A percentile compares a stretch with the other conserved stretches of the same genome.
phyloP scores from a whole-genome alignment of 2,329 filamentous ascomycete species.

The Leptographium procerum region DNA sequence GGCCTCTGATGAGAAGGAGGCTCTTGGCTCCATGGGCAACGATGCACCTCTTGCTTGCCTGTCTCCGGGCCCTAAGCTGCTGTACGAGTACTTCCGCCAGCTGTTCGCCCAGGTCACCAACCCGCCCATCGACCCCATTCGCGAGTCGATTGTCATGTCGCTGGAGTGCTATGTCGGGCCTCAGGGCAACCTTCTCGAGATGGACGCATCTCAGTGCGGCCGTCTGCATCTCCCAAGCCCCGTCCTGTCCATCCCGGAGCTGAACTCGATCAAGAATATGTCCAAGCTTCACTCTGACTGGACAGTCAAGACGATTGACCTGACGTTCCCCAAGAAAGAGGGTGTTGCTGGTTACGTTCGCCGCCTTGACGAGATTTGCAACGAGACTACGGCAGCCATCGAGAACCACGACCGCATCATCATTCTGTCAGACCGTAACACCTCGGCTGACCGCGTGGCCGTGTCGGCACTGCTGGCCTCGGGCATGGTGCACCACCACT shows the following conservation, averaged over 20 bases:
- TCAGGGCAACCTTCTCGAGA: slow-evolving; percentile 88
- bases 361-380: too few species aligned
- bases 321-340: too few species aligned
- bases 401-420: too few species aligned
- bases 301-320: too few species aligned
- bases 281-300: too few species aligned
- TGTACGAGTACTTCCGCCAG: slow-evolving; percentile 96
- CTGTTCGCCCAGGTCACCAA: slow-evolving; percentile 97
- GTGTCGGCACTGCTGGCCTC: too few species aligned
- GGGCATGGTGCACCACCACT: too few species aligned
- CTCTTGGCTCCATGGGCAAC: slow-evolving; percentile 94
- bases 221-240: slow-evolving; percentile 79
- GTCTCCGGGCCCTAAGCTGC: slow-evolving; percentile 74
- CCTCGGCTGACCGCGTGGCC: too few species aligned
- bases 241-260: slow-evolving; percentile 79
- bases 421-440: too few species aligned
- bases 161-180: slow-evolving; percentile 92
- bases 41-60: slow-evolving; percentile 87
- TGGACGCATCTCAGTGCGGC: slow-evolving; percentile 81
- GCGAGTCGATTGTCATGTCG: slow-evolving; percentile 97
- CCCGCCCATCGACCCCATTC: slow-evolving; percentile 91
- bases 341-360: too few species aligned
- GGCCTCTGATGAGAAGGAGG: slow-evolving; percentile 95
- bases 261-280: slow-evolving; percentile 84
- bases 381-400: too few species aligned